Evolutionary conservation across 768 basidiomycete genomes (phyloP), one percentile per base, ranked within the genome.

Genomic region (Auricularia sp.): DNA sequence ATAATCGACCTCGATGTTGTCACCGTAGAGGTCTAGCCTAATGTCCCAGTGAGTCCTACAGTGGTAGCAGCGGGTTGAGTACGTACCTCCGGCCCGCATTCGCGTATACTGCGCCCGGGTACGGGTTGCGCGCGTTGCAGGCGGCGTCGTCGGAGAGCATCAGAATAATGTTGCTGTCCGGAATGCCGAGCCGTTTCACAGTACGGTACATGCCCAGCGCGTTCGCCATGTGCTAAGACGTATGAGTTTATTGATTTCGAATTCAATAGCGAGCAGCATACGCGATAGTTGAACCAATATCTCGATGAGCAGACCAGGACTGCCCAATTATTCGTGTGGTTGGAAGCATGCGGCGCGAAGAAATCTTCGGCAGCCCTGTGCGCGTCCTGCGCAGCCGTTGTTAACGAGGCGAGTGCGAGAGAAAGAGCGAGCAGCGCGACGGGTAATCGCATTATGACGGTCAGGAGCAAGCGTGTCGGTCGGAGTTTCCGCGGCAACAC

Each of bases 201-300:
- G 96, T 98, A 65, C 97, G 92, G 73, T 98, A 98, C 95, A 99
- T 98, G 72, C 94, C 95, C 24, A 99, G 82, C 1, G 96, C 91
- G 76, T 98, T 99, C 8, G 97, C 87, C 94, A 98, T 98, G 74
- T 98, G 97, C 94, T 98, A 69, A n/a, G 29, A 63, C 58, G 63
- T 5, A 24, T 10, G 13, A 14, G 4, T 42, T 66, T 29, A 61
- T 65, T 63, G 34, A 37, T 34, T 35, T 13, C 16, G 3, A 36
- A 36, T 10, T 10, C 0, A 10, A 45, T 10, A 45, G 10, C 10
- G 10, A 45, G 18, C 44, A 18, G 82, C 89, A 62, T 71, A 97
- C 96, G 54, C 96, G 80, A 72, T 99, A 99, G 74, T 99, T 99
- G 81, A 99, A 99, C 95, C 95, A 98, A 73, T 95, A 96, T 65